Conservation (phyloP, 345 rosid species). For the Hibiscus trionum region DNA sequence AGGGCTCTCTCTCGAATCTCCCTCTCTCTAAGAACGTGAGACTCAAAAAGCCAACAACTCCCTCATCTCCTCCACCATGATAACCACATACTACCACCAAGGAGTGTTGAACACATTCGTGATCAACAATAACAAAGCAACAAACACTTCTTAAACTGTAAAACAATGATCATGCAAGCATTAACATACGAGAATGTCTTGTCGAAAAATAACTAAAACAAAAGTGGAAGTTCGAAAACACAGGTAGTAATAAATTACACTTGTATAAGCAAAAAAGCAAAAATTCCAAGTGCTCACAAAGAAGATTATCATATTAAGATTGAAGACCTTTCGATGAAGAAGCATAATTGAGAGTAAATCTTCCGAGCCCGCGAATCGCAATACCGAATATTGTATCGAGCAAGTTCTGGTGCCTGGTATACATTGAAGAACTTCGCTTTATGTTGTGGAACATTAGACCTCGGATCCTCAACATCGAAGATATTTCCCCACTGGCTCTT, state of each 20-base stretch:
- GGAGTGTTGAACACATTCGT: too few relatives aligned
- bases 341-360: constrained; percentile 88
- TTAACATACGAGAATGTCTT: background rate
- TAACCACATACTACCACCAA: too few relatives aligned
- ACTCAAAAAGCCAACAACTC: too few relatives aligned
- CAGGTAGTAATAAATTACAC: background rate
- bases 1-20: too few relatives aligned
- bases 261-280: background rate
- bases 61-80: too few relatives aligned
- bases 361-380: constrained; percentile 94
- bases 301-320: background rate
- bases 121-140: background rate
- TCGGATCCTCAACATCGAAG: constrained; percentile 90
- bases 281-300: background rate
- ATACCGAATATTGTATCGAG: constrained; percentile 84
- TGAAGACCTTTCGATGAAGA: constrained; percentile 71
- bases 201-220: background rate
- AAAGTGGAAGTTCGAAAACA: background rate
- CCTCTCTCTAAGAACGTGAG: too few relatives aligned
- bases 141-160: background rate
- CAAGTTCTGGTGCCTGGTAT: constrained; percentile 88
- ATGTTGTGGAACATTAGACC: constrained; percentile 67
- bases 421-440: constrained; percentile 87
- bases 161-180: background rate
- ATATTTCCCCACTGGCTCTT: constrained; percentile 68